Evolutionary conservation across 257 asterid genomes (phyloP), one percentile per base, ranked within the genome.

Genomic region (Solanum clarkiae): DNA sequence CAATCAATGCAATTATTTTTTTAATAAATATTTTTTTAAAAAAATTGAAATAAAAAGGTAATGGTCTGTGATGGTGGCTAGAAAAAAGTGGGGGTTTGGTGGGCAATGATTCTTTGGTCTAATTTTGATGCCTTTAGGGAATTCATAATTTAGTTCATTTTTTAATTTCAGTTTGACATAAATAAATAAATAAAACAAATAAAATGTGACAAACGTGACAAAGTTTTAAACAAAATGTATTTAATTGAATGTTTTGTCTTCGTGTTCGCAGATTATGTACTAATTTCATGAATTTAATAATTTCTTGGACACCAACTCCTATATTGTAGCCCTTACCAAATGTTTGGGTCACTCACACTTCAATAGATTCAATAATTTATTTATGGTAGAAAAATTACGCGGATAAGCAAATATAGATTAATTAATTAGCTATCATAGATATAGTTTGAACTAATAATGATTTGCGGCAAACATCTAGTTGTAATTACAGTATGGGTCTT

Each of bases 121-220:
- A 22, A 74, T 74, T 74, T 74, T 74, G 59, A 74, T 74, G n/a
- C 81, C 80, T 74, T 45, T 12, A 36, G 80, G 12, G 57, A 72
- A 72, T 72, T 72, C 36, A 72, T 72, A 72, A 47, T 45, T 47
- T 74, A 4, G 42, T 47, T 40, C 42, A 47, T 40, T 45, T 74
- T 12, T 0, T 45, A 45, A 4, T 74, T 47, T 40, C 59, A 17
- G 49, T 16, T 36, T 68, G 24, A 68, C 14, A 8, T 26, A 65
- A 0, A 29, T 63, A 63, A 26, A 60, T 60, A 22, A 62, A 24
- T 5, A 62, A 65, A 26, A 24, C 11, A 62, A 65, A 26, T 2
- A 72, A n/a, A n/a, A 45, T n/a, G 81, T 72, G 81, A n/a, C 7
- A 72, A 47, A 44, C n/a, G n/a, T 72, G 12, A 44, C 4, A 13